phyloP scores from a whole-genome alignment of 148 eudicot genomes.

The Limonium bicolor region DNA sequence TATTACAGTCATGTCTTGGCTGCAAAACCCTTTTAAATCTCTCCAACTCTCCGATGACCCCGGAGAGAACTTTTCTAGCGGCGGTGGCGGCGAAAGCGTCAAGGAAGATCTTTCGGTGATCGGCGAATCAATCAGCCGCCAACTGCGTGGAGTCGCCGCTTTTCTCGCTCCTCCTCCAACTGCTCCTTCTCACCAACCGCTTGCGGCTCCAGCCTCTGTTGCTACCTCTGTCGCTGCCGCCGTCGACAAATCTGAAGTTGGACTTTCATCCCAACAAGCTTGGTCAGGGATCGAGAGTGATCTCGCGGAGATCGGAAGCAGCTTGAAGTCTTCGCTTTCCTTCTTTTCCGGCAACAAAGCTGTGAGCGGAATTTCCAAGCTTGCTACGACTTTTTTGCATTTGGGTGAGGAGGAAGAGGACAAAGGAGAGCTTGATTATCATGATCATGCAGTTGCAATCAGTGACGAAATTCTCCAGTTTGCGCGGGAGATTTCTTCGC shows the following conservation, averaged over 20 bases:
- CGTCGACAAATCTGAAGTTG: neutral
- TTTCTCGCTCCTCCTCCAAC: constrained; percentile 65
- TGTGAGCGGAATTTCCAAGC: constrained; percentile 31
- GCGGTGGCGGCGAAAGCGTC: constrained; percentile 13
- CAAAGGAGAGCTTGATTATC: constrained; percentile 4
- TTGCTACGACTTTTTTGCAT: constrained; percentile 36
- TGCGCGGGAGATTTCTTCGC: constrained; percentile 20
- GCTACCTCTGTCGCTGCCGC: too few species aligned
- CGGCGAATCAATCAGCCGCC: constrained; percentile 34
- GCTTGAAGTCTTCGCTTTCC: constrained; percentile 39
- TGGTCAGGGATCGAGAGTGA: constrained; percentile 44
- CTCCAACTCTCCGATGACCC: constrained; percentile 9
- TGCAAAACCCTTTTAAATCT: constrained; percentile 44
- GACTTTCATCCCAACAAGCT: constrained; percentile 11
- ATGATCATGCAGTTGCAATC: constrained; percentile 16
- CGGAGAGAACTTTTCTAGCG: constrained; percentile 3
- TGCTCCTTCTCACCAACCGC: neutral
- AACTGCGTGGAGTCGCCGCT: constrained; percentile 45
- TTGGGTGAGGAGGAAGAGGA: constrained; percentile 13
- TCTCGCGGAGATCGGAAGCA: constrained; percentile 55
- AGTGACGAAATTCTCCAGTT: constrained; percentile 39
- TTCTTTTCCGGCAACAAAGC: constrained; percentile 29
- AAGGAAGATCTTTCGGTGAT: constrained; percentile 33
- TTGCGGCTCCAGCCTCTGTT: too few species aligned
- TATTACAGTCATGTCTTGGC: constrained; percentile 46